phyloP scores from a whole-genome alignment of 2,329 filamentous ascomycete species.

The Arthroderma sp. region DNA sequence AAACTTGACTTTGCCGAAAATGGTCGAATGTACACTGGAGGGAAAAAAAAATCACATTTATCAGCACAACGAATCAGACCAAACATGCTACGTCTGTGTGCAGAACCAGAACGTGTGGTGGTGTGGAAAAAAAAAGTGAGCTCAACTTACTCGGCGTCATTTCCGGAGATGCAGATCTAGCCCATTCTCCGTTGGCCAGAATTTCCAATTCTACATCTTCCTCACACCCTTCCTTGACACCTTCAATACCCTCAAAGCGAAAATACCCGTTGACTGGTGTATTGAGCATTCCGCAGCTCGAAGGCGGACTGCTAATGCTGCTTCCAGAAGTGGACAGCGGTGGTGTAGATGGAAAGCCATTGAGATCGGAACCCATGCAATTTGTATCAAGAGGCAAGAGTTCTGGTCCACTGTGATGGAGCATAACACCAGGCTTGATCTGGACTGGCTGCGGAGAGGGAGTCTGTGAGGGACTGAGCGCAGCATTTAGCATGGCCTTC shows the following conservation, averaged over 20 bases:
- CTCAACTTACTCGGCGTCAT: conserved; percentile 72
- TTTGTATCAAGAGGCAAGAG: conserved; percentile 61
- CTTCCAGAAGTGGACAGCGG: conserved; percentile 76
- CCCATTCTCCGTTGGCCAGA: conserved; percentile 62
- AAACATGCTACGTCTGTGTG: too few relatives aligned
- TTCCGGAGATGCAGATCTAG: conserved; percentile 64
- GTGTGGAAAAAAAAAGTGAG: neutral
- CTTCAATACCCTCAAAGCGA: conserved; percentile 52
- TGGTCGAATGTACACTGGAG: conserved; percentile 52
- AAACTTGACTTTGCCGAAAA: conserved; percentile 44
- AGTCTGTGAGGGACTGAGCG: conserved; percentile 51
- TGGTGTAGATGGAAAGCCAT: conserved; percentile 73
- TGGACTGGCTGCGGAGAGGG: conserved; percentile 61
- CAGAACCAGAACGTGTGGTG: too few relatives aligned
- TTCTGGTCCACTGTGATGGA: conserved; percentile 43
- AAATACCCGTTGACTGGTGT: conserved; percentile 75
- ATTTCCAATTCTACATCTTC: conserved; percentile 58
- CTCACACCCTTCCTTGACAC: conserved; percentile 58
- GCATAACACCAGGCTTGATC: conserved; percentile 61
- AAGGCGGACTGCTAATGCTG: conserved; percentile 69
- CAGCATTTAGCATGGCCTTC: conserved; percentile 37
- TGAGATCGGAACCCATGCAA: conserved; percentile 47
- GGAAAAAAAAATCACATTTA: conserved; percentile 1
- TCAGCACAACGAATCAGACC: too few relatives aligned
- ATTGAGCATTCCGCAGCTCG: conserved; percentile 60